phyloP scores from a whole-genome alignment of 768 basidiomycete genomes.

The Leccinum boreale region DNA sequence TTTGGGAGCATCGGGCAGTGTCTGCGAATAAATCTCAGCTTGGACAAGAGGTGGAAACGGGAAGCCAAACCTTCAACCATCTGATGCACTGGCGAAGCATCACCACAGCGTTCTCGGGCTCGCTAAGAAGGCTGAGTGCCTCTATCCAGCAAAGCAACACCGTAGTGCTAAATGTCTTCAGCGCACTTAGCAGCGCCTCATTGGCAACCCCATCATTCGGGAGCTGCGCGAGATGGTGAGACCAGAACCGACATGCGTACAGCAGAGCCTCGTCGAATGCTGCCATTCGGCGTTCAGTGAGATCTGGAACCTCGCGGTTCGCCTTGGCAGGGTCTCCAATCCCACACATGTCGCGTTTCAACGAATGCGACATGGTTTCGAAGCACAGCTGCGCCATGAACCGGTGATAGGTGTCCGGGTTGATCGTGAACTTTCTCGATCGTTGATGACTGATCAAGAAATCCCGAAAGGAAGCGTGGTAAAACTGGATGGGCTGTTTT shows the following conservation, averaged over 20 bases:
- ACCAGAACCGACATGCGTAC: conserved; percentile 21
- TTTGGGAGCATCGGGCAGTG: conserved; percentile 4
- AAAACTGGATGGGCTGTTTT: conserved; percentile 18
- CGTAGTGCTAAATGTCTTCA: conserved; percentile 5
- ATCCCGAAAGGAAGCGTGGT: conserved; percentile 10
- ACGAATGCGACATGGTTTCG: conserved; percentile 10
- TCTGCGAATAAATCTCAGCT: conserved; percentile 1
- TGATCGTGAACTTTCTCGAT: conserved; percentile 7
- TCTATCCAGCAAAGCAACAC: conserved; percentile 16
- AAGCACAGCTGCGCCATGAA: conserved; percentile 17
- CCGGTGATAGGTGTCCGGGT: neutral
- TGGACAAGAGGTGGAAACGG: neutral
- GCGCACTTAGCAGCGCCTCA: conserved; percentile 2
- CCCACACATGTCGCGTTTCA: conserved; percentile 15
- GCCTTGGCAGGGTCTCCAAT: conserved; percentile 13
- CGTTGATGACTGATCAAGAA: conserved; percentile 14
- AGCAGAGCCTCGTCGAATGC: conserved; percentile 11
- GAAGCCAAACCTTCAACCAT: conserved; percentile 12
- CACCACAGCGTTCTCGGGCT: conserved; percentile 13
- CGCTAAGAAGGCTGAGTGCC: conserved; percentile 11
- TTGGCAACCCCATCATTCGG: conserved; percentile 2
- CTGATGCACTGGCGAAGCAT: conserved; percentile 9
- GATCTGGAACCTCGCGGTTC: conserved; percentile 13
- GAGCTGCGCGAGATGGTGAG: conserved; percentile 16
- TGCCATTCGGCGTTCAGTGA: conserved; percentile 2